Evolutionary conservation across 139 green algal genomes (phyloP), one percentile per base, ranked within the genome.

Genomic region (Gonium pectorale): DNA sequence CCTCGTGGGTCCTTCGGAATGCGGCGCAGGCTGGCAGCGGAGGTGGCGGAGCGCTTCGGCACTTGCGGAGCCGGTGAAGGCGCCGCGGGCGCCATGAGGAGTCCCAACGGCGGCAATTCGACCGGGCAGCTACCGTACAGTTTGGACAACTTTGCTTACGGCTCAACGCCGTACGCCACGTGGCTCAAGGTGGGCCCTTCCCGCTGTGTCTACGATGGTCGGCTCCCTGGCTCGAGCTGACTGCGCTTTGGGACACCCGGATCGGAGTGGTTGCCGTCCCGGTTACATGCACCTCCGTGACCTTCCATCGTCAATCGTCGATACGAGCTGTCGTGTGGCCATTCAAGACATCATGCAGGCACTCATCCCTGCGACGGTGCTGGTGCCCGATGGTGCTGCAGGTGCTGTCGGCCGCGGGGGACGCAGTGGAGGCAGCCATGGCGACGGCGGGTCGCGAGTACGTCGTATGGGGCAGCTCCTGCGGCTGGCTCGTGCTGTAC

Each of bases 121-220:
- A 11, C 5, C 31, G 13, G 7, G 43, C n/a, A 2, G 46, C 46
- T 66, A 17, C 9, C 56, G 22, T 86, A 86, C 68, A 80, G 52
- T 11, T 13, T 52, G 21, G 80, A 86, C 22, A 80, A 86, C 19
- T 86, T 86, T 44, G 40, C 80, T 24, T 86, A 86, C 51, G 80
- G 80, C 35, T 80, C 67, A 22, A 86, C 80, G 38, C 80, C 80
- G 43, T 86, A 72, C 51, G 49, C 26, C 9, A 66, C 67, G 1
- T 86, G 80, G 80, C 67, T 79, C 1, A 9, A 86, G 80, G 80
- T 86, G 19, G 1, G 52, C 7, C 31, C 31, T 21, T 5, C 62
- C 4, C 31, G n/a, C n/a, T n/a, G n/a, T n/a, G n/a, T n/a, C n/a
- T n/a, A n/a, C n/a, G n/a, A n/a, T n/a, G n/a, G n/a, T n/a, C n/a